Evolutionary conservation across 1,284 basidiomycete species (phyloP).

Genomic region (Schizophyllum amplum): DNA sequence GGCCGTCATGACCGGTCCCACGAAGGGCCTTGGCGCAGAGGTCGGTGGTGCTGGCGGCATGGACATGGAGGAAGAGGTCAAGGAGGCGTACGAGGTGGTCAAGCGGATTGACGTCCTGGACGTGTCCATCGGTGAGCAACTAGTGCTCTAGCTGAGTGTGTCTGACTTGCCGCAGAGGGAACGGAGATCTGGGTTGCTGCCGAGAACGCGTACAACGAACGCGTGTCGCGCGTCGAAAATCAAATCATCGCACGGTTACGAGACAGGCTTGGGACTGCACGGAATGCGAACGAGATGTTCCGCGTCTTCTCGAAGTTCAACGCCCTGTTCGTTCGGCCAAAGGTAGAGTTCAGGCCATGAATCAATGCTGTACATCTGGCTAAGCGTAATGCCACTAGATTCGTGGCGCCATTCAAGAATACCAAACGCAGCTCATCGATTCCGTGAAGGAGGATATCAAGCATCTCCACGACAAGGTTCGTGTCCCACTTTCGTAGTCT

Average conservation of each 20-base stretch:
- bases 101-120: conserved; percentile 97
- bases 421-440: conserved; percentile 96
- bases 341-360: conserved; percentile 45
- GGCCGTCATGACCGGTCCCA: conserved; percentile 94
- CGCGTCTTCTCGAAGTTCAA: conserved; percentile 99
- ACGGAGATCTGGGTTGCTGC: conserved; percentile 98
- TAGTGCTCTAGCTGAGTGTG: conserved; percentile 1
- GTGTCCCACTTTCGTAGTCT: conserved; percentile 4
- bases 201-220: conserved; percentile 96
- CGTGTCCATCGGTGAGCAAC: conserved; percentile 68
- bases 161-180: conserved; percentile 57
- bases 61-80: conserved; percentile 97
- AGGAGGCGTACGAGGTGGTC: conserved; percentile 90
- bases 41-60: conserved; percentile 74
- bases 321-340: conserved; percentile 94
- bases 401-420: conserved; percentile 96
- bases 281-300: conserved; percentile 99
- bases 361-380: background rate
- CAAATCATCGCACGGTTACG: conserved; percentile 93
- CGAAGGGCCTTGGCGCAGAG: conserved; percentile 71
- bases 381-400: no score
- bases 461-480: conserved; percentile 84
- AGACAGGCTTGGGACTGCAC: conserved; percentile 89
- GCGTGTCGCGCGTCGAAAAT: conserved; percentile 95
- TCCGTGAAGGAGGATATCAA: conserved; percentile 98